Evolutionary conservation across 73 alveolate species (phyloP).

Genomic region (Diophrys appendiculata): DNA sequence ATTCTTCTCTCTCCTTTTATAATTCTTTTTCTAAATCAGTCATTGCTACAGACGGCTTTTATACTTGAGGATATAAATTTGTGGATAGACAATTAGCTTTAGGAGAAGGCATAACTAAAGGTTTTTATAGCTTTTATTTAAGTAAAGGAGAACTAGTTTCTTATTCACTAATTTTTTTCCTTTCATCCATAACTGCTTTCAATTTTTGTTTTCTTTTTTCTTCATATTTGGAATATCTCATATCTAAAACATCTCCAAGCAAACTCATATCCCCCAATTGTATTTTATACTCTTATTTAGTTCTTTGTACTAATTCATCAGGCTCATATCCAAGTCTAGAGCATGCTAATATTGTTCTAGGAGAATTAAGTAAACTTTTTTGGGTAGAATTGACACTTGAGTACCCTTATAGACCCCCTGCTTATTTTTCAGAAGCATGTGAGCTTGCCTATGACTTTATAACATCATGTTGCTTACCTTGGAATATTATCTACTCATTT

Average conservation of each 20-base stretch:
- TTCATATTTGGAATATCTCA: conserved; percentile 14
- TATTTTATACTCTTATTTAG: conserved; percentile 9
- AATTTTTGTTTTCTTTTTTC: conserved; percentile 6
- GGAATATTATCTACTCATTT: too few species aligned
- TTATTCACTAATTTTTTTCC: conserved; percentile 5
- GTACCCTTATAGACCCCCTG: too few species aligned
- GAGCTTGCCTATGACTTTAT: too few species aligned
- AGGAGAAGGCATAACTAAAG: conserved; percentile 6
- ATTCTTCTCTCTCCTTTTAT: neutral
- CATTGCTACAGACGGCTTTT: conserved; percentile 14
- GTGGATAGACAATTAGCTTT: conserved; percentile 5
- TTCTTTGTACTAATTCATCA: conserved; percentile 11
- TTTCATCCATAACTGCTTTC: conserved; percentile 15
- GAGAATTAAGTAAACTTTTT: conserved; percentile 1
- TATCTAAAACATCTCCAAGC: conserved; percentile 1
- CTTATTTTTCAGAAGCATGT: too few species aligned
- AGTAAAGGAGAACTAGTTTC: neutral
- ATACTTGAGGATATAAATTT: neutral
- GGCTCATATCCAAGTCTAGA: conserved; percentile 19
- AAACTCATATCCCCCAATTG: conserved; percentile 16
- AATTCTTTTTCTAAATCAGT: conserved; percentile 10
- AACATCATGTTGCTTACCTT: too few species aligned
- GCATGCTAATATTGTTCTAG: conserved; percentile 15
- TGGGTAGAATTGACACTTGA: neutral
- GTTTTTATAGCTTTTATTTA: neutral